Base-by-base conservation (phyloP, 2,329 filamentous ascomycete species). In the Ceratocystis huliohia region DNA sequence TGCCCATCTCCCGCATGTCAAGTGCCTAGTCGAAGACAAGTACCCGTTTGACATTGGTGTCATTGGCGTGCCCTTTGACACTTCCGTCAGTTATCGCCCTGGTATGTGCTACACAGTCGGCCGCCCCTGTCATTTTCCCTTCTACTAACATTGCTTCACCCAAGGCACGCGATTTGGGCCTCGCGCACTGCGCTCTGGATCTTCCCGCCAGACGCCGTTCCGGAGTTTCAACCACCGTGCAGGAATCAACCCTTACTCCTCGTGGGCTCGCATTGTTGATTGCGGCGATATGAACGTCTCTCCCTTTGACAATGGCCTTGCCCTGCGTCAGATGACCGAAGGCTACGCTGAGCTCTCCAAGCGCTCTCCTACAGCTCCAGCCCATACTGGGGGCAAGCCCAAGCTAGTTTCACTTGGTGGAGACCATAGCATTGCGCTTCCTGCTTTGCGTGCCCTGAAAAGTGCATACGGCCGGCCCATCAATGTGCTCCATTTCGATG, bases 201-300 rank as follows among this genome's bases (percentile, higher is more conserved):
- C 89, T 41, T 82, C 87, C 6, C 85, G 91, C 22, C 91, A 96
- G 76, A 90, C 88, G 15, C 82, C 85, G 2, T 89, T 88, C 74
- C 84, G 90, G 53, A 88, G 88, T 73, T 78, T 88, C 81, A 96
- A 96, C 76, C 84, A 88, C 1, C 85, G 91, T 25, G 91, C 90
- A 1, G 82, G 81, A 48, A 82, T 96, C 70, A 96, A 96, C 75
- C 91, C 92, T 0, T 96, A 94, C 77, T 78, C 79, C 50, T 87
- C 82, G 65, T 93, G 88, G 88, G 88, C 89, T 0, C 84, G 78
- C 48, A 84, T 96, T 68, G 79, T 93, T 63, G 92, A 96, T 78
- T 96, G 92, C 74, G 92, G 92, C 61, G 92, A 96, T 74, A 91
- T 96, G 66, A 91, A 92, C 33, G 81, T 95, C 70, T 89, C 88